Conservation (phyloP, 169 alveolate genomes). For the Plasmodium chabaudi region DNA sequence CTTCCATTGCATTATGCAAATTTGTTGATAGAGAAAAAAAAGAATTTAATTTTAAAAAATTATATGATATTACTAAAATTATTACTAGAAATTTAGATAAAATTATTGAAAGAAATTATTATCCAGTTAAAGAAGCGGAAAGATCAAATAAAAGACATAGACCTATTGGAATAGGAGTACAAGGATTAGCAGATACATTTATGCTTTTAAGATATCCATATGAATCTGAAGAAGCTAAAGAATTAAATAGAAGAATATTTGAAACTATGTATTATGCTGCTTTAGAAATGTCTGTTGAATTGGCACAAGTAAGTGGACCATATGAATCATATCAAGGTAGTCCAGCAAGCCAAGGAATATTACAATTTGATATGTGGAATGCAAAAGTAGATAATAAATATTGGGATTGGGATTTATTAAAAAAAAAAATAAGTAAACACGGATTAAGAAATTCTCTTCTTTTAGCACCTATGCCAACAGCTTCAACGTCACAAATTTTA, state of each 20-base stretch:
- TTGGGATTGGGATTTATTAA: conserved; percentile 97
- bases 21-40: conserved; percentile 84
- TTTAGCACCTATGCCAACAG: conserved; percentile 99
- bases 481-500: conserved; percentile 97
- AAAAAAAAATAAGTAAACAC: conserved; percentile 89
- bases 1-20: conserved; percentile 95
- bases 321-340: conserved; percentile 96
- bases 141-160: conserved; percentile 96
- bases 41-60: conserved; percentile 86
- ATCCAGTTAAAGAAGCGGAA: conserved; percentile 96
- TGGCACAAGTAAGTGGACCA: conserved; percentile 95
- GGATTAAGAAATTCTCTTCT: conserved; percentile 98
- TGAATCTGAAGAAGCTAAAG: conserved; percentile 95
- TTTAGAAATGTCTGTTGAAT: conserved; percentile 93
- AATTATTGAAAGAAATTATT: conserved; percentile 96
- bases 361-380: conserved; percentile 98
- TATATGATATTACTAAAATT: conserved; percentile 91
- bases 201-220: conserved; percentile 95
- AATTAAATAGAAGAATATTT: conserved; percentile 94
- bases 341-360: conserved; percentile 97
- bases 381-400: conserved; percentile 85
- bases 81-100: conserved; percentile 95
- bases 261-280: conserved; percentile 99
- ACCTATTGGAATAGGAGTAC: conserved; percentile 99
- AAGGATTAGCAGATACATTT: conserved; percentile 99